Evolutionary conservation across 805 yeast genomes (phyloP).

Genomic region (Zygoascus bituminiphila): DNA sequence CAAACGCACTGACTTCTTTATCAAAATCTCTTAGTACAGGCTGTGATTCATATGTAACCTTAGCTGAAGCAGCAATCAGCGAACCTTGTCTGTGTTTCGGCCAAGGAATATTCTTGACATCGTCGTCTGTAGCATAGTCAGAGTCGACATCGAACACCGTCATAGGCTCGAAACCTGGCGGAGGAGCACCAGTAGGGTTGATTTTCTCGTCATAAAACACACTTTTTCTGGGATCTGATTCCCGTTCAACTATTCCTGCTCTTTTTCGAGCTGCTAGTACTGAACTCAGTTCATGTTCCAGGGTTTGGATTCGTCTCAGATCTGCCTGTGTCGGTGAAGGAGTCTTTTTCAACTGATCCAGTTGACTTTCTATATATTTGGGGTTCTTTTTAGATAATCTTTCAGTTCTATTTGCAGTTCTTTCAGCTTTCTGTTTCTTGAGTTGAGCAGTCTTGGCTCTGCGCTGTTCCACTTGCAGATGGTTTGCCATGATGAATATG

Average conservation of each 20-base stretch:
- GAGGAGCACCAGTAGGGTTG: constrained; percentile 23
- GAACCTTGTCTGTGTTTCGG: constrained; percentile 18
- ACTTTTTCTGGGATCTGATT: constrained; percentile 13
- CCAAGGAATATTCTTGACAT: constrained; percentile 25
- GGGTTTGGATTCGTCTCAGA: constrained; percentile 8
- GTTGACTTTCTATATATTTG: constrained; percentile 11
- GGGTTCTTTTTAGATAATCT: constrained; percentile 19
- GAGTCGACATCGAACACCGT: constrained; percentile 23
- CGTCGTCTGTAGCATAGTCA: constrained; percentile 13
- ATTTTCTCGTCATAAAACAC: constrained; percentile 23
- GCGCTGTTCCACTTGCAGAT: constrained; percentile 16
- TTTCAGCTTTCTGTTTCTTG: constrained; percentile 22
- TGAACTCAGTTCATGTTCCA: constrained; percentile 16
- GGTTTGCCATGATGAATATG: constrained; percentile 4
- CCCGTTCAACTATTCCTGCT: constrained; percentile 7
- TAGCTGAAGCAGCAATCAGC: not conserved
- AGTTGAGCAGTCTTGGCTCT: constrained; percentile 24
- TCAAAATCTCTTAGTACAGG: constrained; percentile 20
- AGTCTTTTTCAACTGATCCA: constrained; percentile 20
- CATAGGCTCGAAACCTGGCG: constrained; percentile 26
- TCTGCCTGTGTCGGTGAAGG: constrained; percentile 12
- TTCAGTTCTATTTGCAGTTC: constrained; percentile 19
- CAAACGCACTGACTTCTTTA: constrained; percentile 15
- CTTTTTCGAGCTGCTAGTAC: constrained; percentile 12
- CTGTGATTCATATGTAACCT: constrained; percentile 18